Evolutionary conservation across 2,329 filamentous ascomycete genomes (phyloP).

Genomic region (Pseudomassariella vexata): DNA sequence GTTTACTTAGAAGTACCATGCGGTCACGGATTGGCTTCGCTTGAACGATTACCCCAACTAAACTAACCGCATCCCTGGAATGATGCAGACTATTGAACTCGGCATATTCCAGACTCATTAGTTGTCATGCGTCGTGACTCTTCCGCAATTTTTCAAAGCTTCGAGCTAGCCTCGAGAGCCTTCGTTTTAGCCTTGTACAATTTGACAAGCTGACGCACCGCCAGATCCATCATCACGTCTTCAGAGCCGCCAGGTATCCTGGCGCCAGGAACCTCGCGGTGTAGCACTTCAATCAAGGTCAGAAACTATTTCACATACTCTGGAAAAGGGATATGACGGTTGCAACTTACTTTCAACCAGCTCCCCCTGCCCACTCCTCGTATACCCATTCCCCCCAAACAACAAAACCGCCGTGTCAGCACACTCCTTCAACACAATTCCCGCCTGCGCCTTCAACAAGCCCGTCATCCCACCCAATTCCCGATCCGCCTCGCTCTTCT

Average conservation of each 20-base stretch:
- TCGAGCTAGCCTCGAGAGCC: constrained; percentile 26
- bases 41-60: no score
- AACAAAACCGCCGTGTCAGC: constrained; percentile 63
- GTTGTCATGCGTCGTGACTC: no score
- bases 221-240: constrained; percentile 67
- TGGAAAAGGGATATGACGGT: no score
- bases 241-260: constrained; percentile 65
- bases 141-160: no score
- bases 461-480: constrained; percentile 68
- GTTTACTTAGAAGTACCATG: no score
- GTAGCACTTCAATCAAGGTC: constrained; percentile 39
- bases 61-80: no score
- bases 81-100: no score
- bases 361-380: constrained; percentile 64
- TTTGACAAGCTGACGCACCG: constrained; percentile 65
- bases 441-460: constrained; percentile 66
- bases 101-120: no score
- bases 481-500: constrained; percentile 51
- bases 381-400: constrained; percentile 71
- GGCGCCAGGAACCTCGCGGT: constrained; percentile 52
- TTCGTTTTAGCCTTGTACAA: constrained; percentile 56
- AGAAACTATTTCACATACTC: background rate
- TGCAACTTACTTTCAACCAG: constrained; percentile 63
- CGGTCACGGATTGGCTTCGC: no score
- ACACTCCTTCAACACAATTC: constrained; percentile 66